These are phyloP conservation scores for Furcasterigmium furcatum DNA, from an alignment of 2,329 filamentous ascomycete species.

Conservation along the genomic window DNA sequence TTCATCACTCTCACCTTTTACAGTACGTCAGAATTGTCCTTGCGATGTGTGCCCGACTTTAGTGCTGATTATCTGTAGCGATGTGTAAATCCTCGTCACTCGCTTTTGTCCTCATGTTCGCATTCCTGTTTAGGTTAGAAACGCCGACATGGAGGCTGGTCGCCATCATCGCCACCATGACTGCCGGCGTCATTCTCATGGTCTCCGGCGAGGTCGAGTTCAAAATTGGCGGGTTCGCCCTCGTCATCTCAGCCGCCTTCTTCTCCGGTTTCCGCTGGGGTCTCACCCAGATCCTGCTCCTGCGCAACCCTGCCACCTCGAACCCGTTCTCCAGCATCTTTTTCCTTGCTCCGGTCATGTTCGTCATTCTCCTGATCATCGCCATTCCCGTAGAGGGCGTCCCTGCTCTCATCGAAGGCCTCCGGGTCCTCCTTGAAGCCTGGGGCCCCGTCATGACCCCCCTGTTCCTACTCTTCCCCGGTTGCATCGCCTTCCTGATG, in stretches of 20 bases:
- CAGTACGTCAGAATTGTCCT: conserved; percentile 50
- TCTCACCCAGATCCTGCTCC: conserved; percentile 93
- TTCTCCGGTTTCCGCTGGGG: conserved; percentile 97
- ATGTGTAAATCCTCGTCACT: conserved; percentile 99
- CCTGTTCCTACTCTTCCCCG: conserved; percentile 81
- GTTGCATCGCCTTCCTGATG: conserved; percentile 91
- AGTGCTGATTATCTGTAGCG: conserved; percentile 38
- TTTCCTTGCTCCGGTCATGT: conserved; percentile 97
- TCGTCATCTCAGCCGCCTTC: conserved; percentile 91
- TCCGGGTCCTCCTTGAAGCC: conserved; percentile 58
- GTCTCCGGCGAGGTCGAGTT: conserved; percentile 94
- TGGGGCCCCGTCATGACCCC: conserved; percentile 68
- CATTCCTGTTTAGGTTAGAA: conserved; percentile 90
- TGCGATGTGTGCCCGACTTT: not conserved
- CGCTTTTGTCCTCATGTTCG: conserved; percentile 92
- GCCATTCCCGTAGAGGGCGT: conserved; percentile 86
- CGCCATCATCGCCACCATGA: conserved; percentile 88
- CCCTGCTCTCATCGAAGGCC: conserved; percentile 60
- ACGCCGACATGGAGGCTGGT: conserved; percentile 82
- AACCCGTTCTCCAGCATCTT: conserved; percentile 98
- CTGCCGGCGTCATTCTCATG: conserved; percentile 93
- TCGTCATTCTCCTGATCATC: conserved; percentile 73
- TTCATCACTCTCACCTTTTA: conserved; percentile 98
- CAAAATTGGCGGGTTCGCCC: conserved; percentile 77
- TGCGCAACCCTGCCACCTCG: conserved; percentile 89